Base-by-base conservation (phyloP, 371 early-diverging fungal species). In the Rhizopus sp. region DNA sequence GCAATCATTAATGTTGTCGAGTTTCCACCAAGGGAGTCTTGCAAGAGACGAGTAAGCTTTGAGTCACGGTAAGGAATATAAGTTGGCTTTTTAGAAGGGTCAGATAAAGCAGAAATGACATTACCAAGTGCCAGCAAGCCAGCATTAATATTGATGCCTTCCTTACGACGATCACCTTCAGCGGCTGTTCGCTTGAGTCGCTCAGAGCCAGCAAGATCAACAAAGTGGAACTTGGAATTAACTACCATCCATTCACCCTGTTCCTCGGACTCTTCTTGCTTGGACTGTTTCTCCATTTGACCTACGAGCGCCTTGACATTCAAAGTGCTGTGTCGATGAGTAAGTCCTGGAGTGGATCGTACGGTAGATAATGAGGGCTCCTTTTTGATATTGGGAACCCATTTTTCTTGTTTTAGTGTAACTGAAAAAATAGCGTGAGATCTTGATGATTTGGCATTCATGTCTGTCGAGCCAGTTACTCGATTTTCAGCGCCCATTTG, bases 171-270 rank as follows among this genome's bases (percentile, higher is more conserved):
- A 40, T 93, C 96, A 15, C 99, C 99, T 42, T 88, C 88, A 3
- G 98, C 96, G 34, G 91, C 83, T 3, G 99, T 99, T 37, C 92
- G 85, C 72, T 99, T 99, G 16, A 99, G 70, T 47, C 99, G 83
- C 72, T 99, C 99, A 13, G 93, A 93, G 5, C 99, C 99, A 31
- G 99, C 99, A 62, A 99, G 79, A 80, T 99, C 99, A 23, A 99
- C 99, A 84, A 99, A 99, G 64, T 96, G 93, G 61, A 97, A 94
- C 71, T 97, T 98, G 33, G 92, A 90, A 7, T 81, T 74, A 37
- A 88, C 58, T 2, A 69, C 57, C 42, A 84, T 64, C 69, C 78
- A 77, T 35, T 80, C 77, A 5, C 75, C 69, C 5, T 72, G 73
- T 12, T 62, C 57, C 67, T 68, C 53, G 33, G 40, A 29, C 5